Conservation (phyloP, 805 yeast genomes). For the Hermanozyma aechmeae region DNA sequence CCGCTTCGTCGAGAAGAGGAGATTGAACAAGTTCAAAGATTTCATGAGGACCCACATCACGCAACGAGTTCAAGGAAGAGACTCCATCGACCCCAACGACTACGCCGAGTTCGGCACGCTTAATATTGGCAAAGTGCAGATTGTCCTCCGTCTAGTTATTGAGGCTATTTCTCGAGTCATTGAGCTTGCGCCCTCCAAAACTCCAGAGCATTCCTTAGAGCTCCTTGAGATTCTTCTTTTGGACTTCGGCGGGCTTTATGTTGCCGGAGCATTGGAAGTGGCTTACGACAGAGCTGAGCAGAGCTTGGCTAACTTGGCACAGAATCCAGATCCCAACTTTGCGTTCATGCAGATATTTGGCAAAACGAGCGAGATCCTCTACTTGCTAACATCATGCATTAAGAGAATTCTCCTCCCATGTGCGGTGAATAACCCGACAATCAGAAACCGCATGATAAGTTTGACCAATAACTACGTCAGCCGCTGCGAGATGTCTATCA, state of each 20-base stretch:
- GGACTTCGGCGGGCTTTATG: slow-evolving; percentile 65
- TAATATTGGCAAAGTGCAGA: slow-evolving; percentile 45
- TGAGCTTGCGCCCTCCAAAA: slow-evolving; percentile 58
- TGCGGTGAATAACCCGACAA: slow-evolving; percentile 47
- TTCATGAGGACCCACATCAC: slow-evolving; percentile 43
- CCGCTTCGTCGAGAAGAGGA: slow-evolving; percentile 30
- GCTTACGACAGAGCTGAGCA: slow-evolving; percentile 41
- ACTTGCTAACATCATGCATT: slow-evolving; percentile 60
- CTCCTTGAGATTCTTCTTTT: slow-evolving; percentile 57
- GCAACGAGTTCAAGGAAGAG: slow-evolving; percentile 26
- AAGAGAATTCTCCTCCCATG: slow-evolving; percentile 72
- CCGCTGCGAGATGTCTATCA: slow-evolving; percentile 56
- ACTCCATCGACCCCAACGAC: slow-evolving; percentile 5
- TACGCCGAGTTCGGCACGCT: slow-evolving; percentile 17
- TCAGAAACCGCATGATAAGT: slow-evolving; percentile 50
- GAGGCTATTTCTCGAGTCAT: slow-evolving; percentile 72
- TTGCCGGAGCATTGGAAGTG: slow-evolving; percentile 68
- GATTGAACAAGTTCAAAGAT: slow-evolving; percentile 43
- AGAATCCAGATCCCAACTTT: slow-evolving; percentile 34
- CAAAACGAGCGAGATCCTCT: slow-evolving; percentile 49
- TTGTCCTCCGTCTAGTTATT: slow-evolving; percentile 54
- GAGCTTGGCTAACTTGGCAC: slow-evolving; percentile 19
- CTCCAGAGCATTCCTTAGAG: slow-evolving; percentile 55
- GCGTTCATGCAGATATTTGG: slow-evolving; percentile 41
- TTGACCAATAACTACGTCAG: slow-evolving; percentile 53